phyloP scores from a whole-genome alignment of 1,139 yeast species.

The Pichia sp. region DNA sequence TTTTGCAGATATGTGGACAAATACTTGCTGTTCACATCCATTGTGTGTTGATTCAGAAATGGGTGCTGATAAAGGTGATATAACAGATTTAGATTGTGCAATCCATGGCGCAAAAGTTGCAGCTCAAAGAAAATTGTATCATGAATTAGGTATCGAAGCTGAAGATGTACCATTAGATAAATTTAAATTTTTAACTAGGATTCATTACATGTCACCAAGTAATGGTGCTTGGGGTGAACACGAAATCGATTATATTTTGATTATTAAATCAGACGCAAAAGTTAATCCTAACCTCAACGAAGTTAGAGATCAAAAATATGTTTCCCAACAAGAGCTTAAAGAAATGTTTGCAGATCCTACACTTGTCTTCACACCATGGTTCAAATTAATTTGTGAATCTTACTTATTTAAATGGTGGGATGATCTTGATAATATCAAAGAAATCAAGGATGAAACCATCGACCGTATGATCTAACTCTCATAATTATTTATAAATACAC shows the following conservation, averaged over 20 bases:
- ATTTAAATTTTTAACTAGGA: conserved; percentile 83
- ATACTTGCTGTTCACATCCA: conserved; percentile 98
- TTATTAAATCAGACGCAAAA: conserved; percentile 58
- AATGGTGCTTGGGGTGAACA: conserved; percentile 95
- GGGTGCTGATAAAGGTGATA: conserved; percentile 43
- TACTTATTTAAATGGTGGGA: conserved; percentile 95
- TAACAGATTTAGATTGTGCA: conserved; percentile 41
- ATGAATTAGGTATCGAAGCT: conserved; percentile 75
- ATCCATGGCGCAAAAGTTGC: conserved; percentile 79
- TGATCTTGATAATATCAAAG: conserved; percentile 50
- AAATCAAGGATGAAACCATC: conserved; percentile 40
- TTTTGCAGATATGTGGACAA: conserved; percentile 95
- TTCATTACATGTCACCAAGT: conserved; percentile 88
- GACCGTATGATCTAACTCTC: conserved; percentile 44
- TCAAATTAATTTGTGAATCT: conserved; percentile 87
- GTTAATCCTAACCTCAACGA: conserved; percentile 63
- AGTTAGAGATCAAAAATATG: conserved; percentile 77
- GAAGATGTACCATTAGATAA: conserved; percentile 56
- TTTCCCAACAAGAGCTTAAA: conserved; percentile 58
- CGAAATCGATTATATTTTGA: conserved; percentile 90
- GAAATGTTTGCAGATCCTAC: conserved; percentile 63
- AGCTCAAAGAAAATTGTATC: conserved; percentile 86
- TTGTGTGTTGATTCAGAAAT: conserved; percentile 75
- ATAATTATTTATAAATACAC: too few species aligned
- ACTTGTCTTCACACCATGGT: conserved; percentile 93